Evolutionary conservation across 192 early-diverging fungal species (phyloP), one percentile per base, ranked within the genome.

Genomic region (Backusella australiensis): DNA sequence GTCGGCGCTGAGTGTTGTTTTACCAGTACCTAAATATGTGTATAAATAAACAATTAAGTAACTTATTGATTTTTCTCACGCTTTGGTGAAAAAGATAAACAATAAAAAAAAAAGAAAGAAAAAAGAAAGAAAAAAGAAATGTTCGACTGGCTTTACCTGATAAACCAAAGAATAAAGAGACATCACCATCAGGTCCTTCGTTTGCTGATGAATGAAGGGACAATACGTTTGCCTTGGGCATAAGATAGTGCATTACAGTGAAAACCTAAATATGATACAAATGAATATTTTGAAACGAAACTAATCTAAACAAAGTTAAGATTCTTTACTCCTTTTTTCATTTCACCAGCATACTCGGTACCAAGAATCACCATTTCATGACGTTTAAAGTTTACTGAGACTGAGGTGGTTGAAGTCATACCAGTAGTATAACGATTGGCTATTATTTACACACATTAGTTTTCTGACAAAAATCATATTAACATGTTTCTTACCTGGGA

Each of bases 231-330:
- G 88, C 86, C 90, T 96, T 97, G 80, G 97, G 97, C 96, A 98
- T 98, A 74, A 95, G 85, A 90, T 99, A 98, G 86, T 99, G 96
- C 97, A 99, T 98, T 71, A 99, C 95, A 15, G 96, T 98, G 85
- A 98, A 96, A 73, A 95, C 89, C 77, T 80, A 44, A 42, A 71
- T 6, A 35, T 39, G 34, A 34, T 38, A 69, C 71, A 67, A 65
- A 34, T 29, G 36, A 32, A 74, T 32, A 34, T 42, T n/a, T 71
- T 29, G 29, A 35, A 67, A 38, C 21, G 6, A n/a, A 39, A 1
- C 14, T 38, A 63, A 39, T 59, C 56, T n/a, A n/a, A 41, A 53
- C 14, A 49, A 67, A 70, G 56, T 63, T 67, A 35, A 36, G 78
- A 78, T 78, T 73, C 87, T 78, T 78, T 78, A 92, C 86, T 78